These are phyloP conservation scores for Microthyrium microscopicum DNA, from an alignment of 2,329 filamentous ascomycete species.

Conservation along the genomic window DNA sequence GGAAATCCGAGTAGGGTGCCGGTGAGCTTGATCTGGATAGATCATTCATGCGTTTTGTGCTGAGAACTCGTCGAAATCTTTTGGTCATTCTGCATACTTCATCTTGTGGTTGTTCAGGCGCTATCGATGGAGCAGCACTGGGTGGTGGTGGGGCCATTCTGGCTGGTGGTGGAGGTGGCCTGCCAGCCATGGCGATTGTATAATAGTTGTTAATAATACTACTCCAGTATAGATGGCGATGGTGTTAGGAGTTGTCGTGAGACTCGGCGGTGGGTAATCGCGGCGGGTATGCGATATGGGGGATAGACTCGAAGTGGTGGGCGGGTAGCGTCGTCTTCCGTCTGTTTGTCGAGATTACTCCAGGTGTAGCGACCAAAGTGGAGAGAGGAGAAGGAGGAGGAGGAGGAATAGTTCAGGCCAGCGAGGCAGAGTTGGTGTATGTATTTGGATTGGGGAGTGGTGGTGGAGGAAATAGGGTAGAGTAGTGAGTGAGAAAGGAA, in stretches of 20 bases:
- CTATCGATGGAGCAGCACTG: background rate
- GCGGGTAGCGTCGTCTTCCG: no score
- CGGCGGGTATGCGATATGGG: background rate
- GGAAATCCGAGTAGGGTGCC: conserved; percentile 17
- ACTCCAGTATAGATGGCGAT: no score
- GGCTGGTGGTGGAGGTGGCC: background rate
- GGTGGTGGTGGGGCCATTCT: background rate
- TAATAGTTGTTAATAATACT: background rate
- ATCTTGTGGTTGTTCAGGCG: background rate
- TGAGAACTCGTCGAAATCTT: conserved; percentile 74
- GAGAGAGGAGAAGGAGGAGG: background rate
- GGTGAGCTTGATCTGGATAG: conserved; percentile 32
- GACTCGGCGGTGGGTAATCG: background rate
- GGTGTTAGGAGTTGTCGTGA: background rate
- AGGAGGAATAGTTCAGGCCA: background rate
- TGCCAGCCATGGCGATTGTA: background rate
- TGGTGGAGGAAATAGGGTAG: background rate
- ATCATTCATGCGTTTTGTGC: conserved; percentile 74
- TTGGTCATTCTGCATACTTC: conserved; percentile 35
- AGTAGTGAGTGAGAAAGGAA: background rate
- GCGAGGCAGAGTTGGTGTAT: background rate
- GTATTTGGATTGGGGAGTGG: background rate
- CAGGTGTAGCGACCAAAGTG: background rate
- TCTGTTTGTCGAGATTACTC: no score
- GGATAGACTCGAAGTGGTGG: no score